These are phyloP conservation scores for Candida ficus DNA, from an alignment of 805 yeast genomes.

Conservation along the genomic window DNA sequence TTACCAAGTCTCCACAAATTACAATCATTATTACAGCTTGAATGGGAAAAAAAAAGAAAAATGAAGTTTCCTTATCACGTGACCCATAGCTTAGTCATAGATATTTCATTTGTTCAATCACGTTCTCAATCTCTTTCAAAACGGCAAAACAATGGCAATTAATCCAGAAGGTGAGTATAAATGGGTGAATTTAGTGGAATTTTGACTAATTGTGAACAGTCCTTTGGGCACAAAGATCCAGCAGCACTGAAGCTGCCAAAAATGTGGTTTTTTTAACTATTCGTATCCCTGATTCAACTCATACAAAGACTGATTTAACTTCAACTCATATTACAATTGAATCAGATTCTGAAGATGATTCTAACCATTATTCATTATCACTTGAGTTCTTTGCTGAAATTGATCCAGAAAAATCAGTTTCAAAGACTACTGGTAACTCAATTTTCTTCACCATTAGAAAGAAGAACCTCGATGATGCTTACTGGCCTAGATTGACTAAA, in stretches of 20 bases:
- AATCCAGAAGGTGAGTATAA: constrained; percentile 12
- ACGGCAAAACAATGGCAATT: constrained; percentile 1
- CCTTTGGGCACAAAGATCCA: constrained; percentile 96
- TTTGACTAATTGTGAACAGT: constrained; percentile 31
- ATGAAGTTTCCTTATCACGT: too few relatives aligned
- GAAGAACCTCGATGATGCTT: constrained; percentile 63
- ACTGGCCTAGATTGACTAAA: constrained; percentile 94
- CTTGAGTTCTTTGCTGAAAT: constrained; percentile 76
- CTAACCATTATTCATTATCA: constrained; percentile 50
- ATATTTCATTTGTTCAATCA: neutral
- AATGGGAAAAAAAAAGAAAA: too few relatives aligned
- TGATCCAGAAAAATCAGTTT: constrained; percentile 57
- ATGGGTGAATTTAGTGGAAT: too few relatives aligned
- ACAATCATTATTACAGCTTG: too few relatives aligned
- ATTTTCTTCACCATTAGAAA: constrained; percentile 64
- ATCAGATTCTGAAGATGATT: constrained; percentile 41
- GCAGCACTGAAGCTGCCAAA: constrained; percentile 61
- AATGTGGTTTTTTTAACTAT: constrained; percentile 75
- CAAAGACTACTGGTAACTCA: constrained; percentile 52
- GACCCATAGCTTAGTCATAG: neutral
- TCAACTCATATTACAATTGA: constrained; percentile 48
- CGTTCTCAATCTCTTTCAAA: neutral
- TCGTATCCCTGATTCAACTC: constrained; percentile 61
- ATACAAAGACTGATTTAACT: constrained; percentile 59
- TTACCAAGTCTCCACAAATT: too few relatives aligned